Base-by-base conservation (phyloP, 2,329 filamentous ascomycete species). In the Colletotrichum tabaci region DNA sequence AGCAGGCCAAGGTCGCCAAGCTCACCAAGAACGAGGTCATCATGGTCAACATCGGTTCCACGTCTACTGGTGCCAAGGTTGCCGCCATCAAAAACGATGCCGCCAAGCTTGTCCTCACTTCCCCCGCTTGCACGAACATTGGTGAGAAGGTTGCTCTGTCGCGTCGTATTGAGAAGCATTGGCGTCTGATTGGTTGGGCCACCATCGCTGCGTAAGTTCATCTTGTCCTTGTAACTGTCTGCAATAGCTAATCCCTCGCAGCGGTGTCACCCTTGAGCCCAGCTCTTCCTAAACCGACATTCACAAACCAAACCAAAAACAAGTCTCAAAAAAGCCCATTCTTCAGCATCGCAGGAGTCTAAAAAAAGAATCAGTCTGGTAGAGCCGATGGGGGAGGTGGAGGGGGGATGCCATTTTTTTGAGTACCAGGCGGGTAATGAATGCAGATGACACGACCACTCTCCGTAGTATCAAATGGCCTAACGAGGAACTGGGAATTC, bases 11-110 rank as follows among this genome's bases (percentile, higher is more conserved):
- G 92, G 96, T 99, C 76, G 95, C 95, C 78, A 99, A 99, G 88
- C 89, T 99, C 75, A 88, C 95, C 69, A 99, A 98, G 91, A 98
- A 98, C 85, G 96, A 99, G 84, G 95, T 98, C 79, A 92, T 99
- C 84, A 98, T 99, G 96, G 96, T 99, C 76, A 99, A 99, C 88
- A 99, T 99, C 81, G 96, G 96, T 74, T 98, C 94, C 47, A 98
- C 96, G 12, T 97, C 96, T 57, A 98, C 96, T 16, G 96, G 96
- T 84, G 96, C 96, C 76, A 99, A 98, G 90, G 94, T 99, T 65
- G 90, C 96, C 71, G 96, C 94, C 79, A 97, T 98, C 81, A 98
- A 96, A 90, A 95, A 96, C 80, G 96, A 99, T 89, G 96, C 95
- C 69, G 96, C 96, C 69, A 98, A 98, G 87, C 89, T 99, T 76